Conservation (phyloP, 1,139 yeast species). For the Eremothecium cymbalariae region DNA sequence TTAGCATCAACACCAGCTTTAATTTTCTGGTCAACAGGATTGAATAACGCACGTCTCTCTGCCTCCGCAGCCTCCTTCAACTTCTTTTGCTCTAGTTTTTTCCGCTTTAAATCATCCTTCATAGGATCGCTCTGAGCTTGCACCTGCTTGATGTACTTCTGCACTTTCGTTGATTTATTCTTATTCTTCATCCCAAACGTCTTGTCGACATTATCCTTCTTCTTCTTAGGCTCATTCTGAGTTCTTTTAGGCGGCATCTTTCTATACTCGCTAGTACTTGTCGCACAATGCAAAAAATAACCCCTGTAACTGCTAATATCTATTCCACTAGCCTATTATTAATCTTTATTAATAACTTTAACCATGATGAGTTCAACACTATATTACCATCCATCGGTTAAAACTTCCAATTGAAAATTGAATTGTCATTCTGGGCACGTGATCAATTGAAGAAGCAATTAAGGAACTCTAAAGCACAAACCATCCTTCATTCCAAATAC, state of each 20-base stretch:
- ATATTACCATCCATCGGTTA: too few species aligned
- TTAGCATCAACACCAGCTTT: slow-evolving; percentile 98
- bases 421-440: too few species aligned
- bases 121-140: slow-evolving; percentile 60
- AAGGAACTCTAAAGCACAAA: too few species aligned
- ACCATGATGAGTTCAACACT: too few species aligned
- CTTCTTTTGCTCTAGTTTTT: slow-evolving; percentile 16
- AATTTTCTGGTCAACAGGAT: slow-evolving; percentile 70
- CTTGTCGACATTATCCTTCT: slow-evolving; percentile 75
- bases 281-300: too few species aligned
- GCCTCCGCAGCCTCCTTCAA: slow-evolving; percentile 84
- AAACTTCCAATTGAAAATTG: too few species aligned
- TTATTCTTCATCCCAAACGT: slow-evolving; percentile 94
- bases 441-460: too few species aligned
- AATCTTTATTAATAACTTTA: too few species aligned
- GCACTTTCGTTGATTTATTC: slow-evolving; percentile 88
- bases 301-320: too few species aligned
- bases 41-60: slow-evolving; percentile 76
- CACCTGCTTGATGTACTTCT: slow-evolving; percentile 73
- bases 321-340: too few species aligned
- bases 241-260: slow-evolving; percentile 68
- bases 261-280: too few species aligned
- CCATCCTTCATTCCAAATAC: too few species aligned
- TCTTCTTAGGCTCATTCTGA: slow-evolving; percentile 59
- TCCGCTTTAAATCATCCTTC: slow-evolving; percentile 28